Conservation (phyloP, 306 rosid genomes). For the Sphenostylis stenocarpa region DNA sequence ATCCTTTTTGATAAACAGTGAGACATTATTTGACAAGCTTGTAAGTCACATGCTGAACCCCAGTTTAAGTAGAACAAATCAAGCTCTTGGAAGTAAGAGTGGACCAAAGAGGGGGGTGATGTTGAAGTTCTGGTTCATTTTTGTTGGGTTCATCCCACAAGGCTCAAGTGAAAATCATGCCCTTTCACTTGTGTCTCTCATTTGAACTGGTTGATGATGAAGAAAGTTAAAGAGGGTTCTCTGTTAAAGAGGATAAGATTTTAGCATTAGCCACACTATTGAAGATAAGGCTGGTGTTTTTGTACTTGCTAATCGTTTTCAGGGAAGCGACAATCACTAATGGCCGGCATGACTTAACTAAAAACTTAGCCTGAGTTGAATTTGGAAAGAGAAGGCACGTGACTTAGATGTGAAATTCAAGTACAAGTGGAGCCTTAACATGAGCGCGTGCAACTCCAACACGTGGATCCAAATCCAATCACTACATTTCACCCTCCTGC, state of each 20-base stretch:
- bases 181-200: slow-evolving; percentile 5
- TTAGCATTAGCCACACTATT: slow-evolving; percentile 46
- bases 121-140: slow-evolving; percentile 25
- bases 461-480: slow-evolving; percentile 30
- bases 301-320: slow-evolving; percentile 52
- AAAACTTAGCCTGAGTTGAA: slow-evolving; percentile 46
- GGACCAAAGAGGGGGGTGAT: slow-evolving; percentile 26
- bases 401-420: slow-evolving; percentile 44
- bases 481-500: neutral
- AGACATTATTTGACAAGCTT: slow-evolving; percentile 59
- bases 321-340: slow-evolving; percentile 40
- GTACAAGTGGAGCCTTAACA: slow-evolving; percentile 58
- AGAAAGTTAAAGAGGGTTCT: slow-evolving; percentile 32
- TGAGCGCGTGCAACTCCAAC: slow-evolving; percentile 33
- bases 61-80: slow-evolving; percentile 22
- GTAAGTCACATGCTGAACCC: slow-evolving; percentile 42
- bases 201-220: slow-evolving; percentile 18
- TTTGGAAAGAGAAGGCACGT: slow-evolving; percentile 47
- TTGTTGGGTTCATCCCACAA: neutral
- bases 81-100: slow-evolving; percentile 25
- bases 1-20: slow-evolving; percentile 41
- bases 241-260: slow-evolving; percentile 42
- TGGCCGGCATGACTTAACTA: slow-evolving; percentile 71
- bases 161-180: neutral
- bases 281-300: slow-evolving; percentile 52